Evolutionary conservation across 2,329 filamentous ascomycete species (phyloP).

Genomic region (Aureobasidium leucospermi): DNA sequence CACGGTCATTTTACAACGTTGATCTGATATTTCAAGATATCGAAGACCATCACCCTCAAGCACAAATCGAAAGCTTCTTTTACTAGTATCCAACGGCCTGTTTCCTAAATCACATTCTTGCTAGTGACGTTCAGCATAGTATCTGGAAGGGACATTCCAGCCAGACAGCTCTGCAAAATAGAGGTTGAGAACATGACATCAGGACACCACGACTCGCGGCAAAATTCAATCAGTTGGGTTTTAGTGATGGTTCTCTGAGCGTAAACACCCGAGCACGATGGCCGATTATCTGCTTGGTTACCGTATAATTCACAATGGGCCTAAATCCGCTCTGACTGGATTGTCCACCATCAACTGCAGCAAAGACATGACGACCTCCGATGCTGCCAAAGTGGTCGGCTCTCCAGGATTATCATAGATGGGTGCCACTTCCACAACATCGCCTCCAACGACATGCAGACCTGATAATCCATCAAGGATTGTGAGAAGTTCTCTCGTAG

Average conservation of each 20-base stretch:
- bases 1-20: background rate
- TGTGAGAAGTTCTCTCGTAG: slow-evolving; percentile 50
- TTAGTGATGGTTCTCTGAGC: too few species aligned
- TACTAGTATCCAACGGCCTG: background rate
- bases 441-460: slow-evolving; percentile 51
- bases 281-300: too few species aligned
- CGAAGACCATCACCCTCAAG: background rate
- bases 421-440: slow-evolving; percentile 55
- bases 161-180: too few species aligned
- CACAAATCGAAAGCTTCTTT: background rate
- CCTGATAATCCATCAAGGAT: slow-evolving; percentile 53
- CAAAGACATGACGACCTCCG: slow-evolving; percentile 46
- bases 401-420: slow-evolving; percentile 56
- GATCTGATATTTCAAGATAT: background rate
- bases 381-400: slow-evolving; percentile 49
- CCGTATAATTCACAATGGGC: too few species aligned
- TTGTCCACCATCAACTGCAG: slow-evolving; percentile 40
- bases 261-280: too few species aligned
- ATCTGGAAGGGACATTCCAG: too few species aligned
- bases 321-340: slow-evolving; percentile 7
- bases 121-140: too few species aligned
- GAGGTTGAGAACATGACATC: too few species aligned
- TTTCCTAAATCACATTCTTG: too few species aligned
- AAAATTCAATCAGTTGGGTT: too few species aligned
- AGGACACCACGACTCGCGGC: too few species aligned